Percentiles rank a stretch among this genome's conserved stretches.
phyloP scores from a whole-genome alignment of 495 filamentous ascomycete species.

The Aspergillus kassunensis region DNA sequence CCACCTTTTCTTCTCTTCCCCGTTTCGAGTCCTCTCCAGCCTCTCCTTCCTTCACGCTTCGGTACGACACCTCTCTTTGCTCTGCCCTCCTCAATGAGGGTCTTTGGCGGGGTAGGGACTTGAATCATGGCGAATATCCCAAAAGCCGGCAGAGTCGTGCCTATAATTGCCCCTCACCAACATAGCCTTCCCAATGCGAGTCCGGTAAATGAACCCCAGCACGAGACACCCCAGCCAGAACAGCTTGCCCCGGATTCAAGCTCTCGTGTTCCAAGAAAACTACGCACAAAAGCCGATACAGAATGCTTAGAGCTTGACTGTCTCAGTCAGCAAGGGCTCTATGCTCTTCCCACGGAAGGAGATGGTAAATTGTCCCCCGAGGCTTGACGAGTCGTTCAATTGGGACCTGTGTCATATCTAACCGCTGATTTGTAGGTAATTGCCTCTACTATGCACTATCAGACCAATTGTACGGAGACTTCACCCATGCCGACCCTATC shows the following conservation, averaged over 20 bases:
- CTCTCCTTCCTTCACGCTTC: neutral
- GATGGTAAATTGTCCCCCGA: slow-evolving; percentile 34
- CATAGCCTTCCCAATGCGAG: slow-evolving; percentile 18
- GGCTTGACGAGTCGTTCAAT: slow-evolving; percentile 4
- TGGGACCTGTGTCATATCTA: slow-evolving; percentile 17
- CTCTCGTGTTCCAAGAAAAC: slow-evolving; percentile 9
- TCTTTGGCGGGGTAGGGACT: slow-evolving; percentile 31
- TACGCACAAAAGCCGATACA: slow-evolving; percentile 23
- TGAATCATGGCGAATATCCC: slow-evolving; percentile 40
- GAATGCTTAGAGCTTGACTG: slow-evolving; percentile 36
- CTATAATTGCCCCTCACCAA: slow-evolving; percentile 35
- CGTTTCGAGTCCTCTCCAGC: neutral
- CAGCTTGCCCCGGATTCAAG: slow-evolving; percentile 7
- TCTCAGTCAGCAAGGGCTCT: slow-evolving; percentile 35
- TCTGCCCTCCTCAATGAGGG: slow-evolving; percentile 35
- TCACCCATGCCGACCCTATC: slow-evolving; percentile 54
- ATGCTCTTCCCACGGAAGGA: slow-evolving; percentile 43
- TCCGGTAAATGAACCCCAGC: slow-evolving; percentile 11
- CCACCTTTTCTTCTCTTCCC: slow-evolving; percentile 1
- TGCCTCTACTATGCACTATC: slow-evolving; percentile 76
- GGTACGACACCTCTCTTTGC: slow-evolving; percentile 21
- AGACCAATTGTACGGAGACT: slow-evolving; percentile 68
- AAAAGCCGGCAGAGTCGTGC: slow-evolving; percentile 48
- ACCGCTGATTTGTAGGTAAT: slow-evolving; percentile 49
- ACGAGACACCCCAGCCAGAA: slow-evolving; percentile 5